These are phyloP conservation scores for Pyrenophora teres DNA, from an alignment of 2,329 filamentous ascomycete species.

Conservation along the genomic window DNA sequence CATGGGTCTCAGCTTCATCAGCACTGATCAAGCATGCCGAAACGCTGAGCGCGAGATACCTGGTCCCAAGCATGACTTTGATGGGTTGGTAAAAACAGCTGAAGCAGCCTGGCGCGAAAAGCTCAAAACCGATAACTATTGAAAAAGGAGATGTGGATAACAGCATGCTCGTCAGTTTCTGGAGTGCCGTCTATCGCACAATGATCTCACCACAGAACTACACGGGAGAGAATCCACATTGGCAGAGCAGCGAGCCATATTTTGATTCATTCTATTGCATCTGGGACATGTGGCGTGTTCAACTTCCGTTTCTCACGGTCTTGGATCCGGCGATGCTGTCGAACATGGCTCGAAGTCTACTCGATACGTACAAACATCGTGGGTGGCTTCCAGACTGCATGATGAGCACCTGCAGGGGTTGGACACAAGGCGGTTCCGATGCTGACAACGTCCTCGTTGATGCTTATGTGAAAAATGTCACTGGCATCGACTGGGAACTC, in stretches of 20 bases:
- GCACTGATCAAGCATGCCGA: conserved; percentile 65
- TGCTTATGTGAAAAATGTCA: conserved; percentile 70
- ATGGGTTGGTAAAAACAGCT: conserved; percentile 53
- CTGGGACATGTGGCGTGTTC: conserved; percentile 55
- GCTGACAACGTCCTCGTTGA: conserved; percentile 74
- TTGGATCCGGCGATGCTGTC: conserved; percentile 68
- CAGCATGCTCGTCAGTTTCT: conserved; percentile 50
- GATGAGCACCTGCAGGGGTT: conserved; percentile 76
- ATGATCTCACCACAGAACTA: conserved; percentile 55
- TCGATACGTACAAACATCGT: conserved; percentile 73
- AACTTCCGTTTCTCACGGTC: conserved; percentile 70
- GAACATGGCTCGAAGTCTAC: conserved; percentile 70
- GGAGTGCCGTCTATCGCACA: conserved; percentile 52
- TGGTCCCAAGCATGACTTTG: conserved; percentile 62
- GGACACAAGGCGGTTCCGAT: conserved; percentile 76
- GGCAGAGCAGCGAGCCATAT: conserved; percentile 52
- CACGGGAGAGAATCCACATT: conserved; percentile 54
- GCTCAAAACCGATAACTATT: conserved; percentile 46
- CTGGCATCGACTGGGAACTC: conserved; percentile 48
- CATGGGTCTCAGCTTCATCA: conserved; percentile 73
- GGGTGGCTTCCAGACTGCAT: conserved; percentile 77
- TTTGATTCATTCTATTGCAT: conserved; percentile 66
- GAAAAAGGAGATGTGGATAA: conserved; percentile 43
- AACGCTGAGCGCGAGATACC: conserved; percentile 74
- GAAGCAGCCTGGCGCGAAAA: conserved; percentile 49